Evolutionary conservation across 345 rosid genomes (phyloP), one percentile per base, ranked within the genome.

Genomic region (Bretschneidera sinensis): DNA sequence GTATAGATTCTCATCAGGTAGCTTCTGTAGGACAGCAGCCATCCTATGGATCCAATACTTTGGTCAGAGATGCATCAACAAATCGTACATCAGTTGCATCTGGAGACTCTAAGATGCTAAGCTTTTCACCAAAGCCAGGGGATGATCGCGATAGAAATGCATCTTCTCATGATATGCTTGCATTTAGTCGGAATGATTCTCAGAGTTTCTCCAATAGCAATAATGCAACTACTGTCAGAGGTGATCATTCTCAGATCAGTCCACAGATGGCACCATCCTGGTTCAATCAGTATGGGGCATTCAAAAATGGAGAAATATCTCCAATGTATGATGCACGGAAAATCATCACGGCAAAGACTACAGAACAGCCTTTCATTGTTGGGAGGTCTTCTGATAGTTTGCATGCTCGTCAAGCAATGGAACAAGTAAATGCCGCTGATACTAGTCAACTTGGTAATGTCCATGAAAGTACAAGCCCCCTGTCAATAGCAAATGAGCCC

Each of bases 181-280:
- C 59, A 55, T 58, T 81, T 72, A 64, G 73, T 50, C 77, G 17
- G 55, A 79, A 68, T 58, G 76, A 66, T 73, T 21, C 74, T 47
- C 82, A 57, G 58, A 73, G 65, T 72, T 51, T 71, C 31, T 28
- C 77, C 48, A 59, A 62, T 39, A 60, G 74, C 67, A 80, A 68
- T 70, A 60, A 60, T 64, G 23, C 69, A 57, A 74, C 63, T 72
- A 70, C 73, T 28, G 73, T 47, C 50, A 74, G 65, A 67, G 66
- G 71, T 59, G 86, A 81, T 54, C 74, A 79, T 68, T 73, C 82
- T 56, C 82, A 79, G 62, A 68, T 87, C 60, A 87, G 86, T 76
- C 81, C 79, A 57, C 91, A 75, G 74, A 81, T 82, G 86, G 92
- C 84, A 28, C 89, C 92, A 60, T 81, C 92, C 54, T 87, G 94